Percentiles rank a stretch among this genome's conserved stretches.
Evolutionary conservation across 2,329 filamentous ascomycete species (phyloP).

Genomic region (Aspergillus cejpii): DNA sequence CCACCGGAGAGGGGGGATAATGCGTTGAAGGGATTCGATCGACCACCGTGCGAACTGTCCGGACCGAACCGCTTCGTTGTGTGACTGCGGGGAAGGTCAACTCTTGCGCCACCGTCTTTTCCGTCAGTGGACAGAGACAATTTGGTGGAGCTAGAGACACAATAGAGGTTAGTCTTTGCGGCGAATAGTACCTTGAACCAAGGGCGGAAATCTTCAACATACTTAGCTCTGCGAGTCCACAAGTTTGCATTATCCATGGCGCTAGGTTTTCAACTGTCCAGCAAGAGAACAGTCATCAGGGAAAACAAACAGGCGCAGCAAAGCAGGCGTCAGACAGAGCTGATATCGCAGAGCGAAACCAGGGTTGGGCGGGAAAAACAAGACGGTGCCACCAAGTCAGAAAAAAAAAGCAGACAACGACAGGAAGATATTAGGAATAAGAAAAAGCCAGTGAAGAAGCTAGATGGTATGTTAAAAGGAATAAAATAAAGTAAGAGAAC

Average conservation of each 20-base stretch:
- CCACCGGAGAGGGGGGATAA: conserved; percentile 63
- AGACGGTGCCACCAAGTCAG: neutral
- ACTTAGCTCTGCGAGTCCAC: conserved; percentile 47
- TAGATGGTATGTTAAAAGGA: conserved; percentile 7
- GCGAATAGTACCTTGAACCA: conserved; percentile 2
- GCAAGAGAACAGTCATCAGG: conserved; percentile 36
- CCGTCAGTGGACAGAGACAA: conserved; percentile 67
- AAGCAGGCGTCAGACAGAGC: conserved; percentile 9
- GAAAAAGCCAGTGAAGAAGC: conserved; percentile 4
- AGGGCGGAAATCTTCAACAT: conserved; percentile 20
- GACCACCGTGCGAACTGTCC: conserved; percentile 64
- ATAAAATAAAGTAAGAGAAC: conserved; percentile 5
- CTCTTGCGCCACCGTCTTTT: conserved; percentile 49
- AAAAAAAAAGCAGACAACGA: conserved; percentile 10
- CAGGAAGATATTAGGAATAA: conserved; percentile 14
- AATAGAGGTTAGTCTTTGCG: conserved; percentile 20
- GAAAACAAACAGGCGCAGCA: conserved; percentile 11
- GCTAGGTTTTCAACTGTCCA: conserved; percentile 32
- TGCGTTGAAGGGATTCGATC: conserved; percentile 69
- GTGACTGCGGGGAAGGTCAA: conserved; percentile 55
- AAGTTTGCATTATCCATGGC: conserved; percentile 47
- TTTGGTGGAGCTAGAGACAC: conserved; percentile 64
- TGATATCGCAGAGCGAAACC: neutral
- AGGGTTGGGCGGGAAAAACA: neutral
- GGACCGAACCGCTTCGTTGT: conserved; percentile 69